phyloP scores from a whole-genome alignment of 345 rosid genomes.

The Mercurialis annua region DNA sequence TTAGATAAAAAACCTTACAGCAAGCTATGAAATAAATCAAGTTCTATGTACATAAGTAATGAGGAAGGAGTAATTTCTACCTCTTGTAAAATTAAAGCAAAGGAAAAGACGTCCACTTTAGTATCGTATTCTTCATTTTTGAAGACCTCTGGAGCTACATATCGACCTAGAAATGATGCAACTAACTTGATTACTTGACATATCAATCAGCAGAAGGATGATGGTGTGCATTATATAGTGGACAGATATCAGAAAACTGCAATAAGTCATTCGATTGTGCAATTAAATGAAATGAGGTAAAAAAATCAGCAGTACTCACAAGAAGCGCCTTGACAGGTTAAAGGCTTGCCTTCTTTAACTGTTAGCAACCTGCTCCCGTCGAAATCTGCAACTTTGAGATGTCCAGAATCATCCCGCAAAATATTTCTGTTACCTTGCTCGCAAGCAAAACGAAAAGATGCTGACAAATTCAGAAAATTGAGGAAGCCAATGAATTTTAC shows the following conservation, averaged over 20 bases:
- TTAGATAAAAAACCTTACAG: neutral
- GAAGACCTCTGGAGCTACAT: constrained; percentile 85
- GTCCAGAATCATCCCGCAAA: constrained; percentile 88
- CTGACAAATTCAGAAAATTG: constrained; percentile 33
- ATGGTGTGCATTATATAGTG: neutral
- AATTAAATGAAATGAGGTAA: neutral
- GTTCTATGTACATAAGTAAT: neutral
- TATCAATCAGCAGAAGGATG: neutral
- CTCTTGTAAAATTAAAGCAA: constrained; percentile 91
- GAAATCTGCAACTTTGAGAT: constrained; percentile 95
- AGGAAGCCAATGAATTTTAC: constrained; percentile 23
- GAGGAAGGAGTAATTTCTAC: constrained; percentile 28
- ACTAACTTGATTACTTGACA: constrained; percentile 5
- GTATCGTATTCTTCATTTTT: constrained; percentile 67
- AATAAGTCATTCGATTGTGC: constrained; percentile 1
- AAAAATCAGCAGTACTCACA: constrained; percentile 45
- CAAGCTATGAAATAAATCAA: neutral
- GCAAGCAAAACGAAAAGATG: constrained; percentile 33
- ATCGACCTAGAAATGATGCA: constrained; percentile 54
- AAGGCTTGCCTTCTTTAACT: constrained; percentile 78
- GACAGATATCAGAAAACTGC: neutral
- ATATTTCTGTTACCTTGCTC: constrained; percentile 62
- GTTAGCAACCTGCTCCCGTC: constrained; percentile 92
- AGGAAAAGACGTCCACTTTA: constrained; percentile 92
- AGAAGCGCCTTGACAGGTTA: constrained; percentile 54